These are phyloP conservation scores for Yamadazyma dushanensis DNA, from an alignment of 1,139 yeast genomes.

Conservation along the genomic window DNA sequence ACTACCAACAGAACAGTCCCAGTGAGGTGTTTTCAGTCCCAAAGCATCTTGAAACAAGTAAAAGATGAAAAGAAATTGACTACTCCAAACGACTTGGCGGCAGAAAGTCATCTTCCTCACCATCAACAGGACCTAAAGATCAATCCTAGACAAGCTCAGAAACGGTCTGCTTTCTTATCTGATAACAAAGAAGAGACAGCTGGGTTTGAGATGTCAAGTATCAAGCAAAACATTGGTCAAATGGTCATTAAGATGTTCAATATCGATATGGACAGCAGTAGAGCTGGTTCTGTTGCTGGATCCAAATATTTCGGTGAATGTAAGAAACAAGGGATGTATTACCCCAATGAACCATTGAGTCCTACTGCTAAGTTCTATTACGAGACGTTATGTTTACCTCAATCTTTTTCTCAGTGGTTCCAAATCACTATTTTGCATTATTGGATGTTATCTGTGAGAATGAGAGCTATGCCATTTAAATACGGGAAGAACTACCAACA, in stretches of 20 bases:
- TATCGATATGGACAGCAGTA: slow-evolving; percentile 86
- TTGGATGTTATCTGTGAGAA: slow-evolving; percentile 91
- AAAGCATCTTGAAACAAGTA: slow-evolving; percentile 14
- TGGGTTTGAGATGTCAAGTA: slow-evolving; percentile 57
- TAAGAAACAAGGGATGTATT: slow-evolving; percentile 78
- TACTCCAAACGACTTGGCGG: slow-evolving; percentile 48
- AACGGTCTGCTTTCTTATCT: slow-evolving; percentile 51
- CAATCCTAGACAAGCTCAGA: slow-evolving; percentile 41
- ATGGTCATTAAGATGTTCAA: slow-evolving; percentile 62
- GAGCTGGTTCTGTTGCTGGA: slow-evolving; percentile 95
- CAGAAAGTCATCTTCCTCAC: slow-evolving; percentile 49
- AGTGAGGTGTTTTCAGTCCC: slow-evolving; percentile 12
- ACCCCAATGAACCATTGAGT: slow-evolving; percentile 66
- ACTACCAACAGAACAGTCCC: background rate
- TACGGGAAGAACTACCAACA: slow-evolving; percentile 90
- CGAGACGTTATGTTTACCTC: slow-evolving; percentile 77
- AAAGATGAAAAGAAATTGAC: slow-evolving; percentile 12
- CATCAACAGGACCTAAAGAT: slow-evolving; percentile 42
- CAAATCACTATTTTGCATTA: slow-evolving; percentile 88
- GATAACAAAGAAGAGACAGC: slow-evolving; percentile 59
- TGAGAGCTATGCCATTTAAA: slow-evolving; percentile 94
- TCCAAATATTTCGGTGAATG: slow-evolving; percentile 84
- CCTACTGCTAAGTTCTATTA: slow-evolving; percentile 72
- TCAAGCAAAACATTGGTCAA: slow-evolving; percentile 77
- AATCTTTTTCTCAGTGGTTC: slow-evolving; percentile 91